A percentile compares a stretch with the other conserved stretches of the same genome.
Conservation (phyloP, 305 asterid genomes). For the Fraxinus dipetala region DNA sequence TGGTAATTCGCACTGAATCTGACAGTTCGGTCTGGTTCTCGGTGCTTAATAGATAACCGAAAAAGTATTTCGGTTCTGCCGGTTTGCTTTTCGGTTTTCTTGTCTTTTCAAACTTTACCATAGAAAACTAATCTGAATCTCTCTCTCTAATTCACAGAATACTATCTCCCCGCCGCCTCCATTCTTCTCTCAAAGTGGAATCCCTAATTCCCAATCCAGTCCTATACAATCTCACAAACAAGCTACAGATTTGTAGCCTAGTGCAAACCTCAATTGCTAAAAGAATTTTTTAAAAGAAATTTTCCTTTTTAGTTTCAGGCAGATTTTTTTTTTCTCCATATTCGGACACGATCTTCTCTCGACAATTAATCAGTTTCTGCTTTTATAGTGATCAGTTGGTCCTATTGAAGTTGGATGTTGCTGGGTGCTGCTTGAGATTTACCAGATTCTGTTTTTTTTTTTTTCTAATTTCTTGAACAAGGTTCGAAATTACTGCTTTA, state of each 20-base stretch:
- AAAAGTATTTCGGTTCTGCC: not conserved
- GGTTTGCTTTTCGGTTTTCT: not conserved
- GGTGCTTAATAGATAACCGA: not conserved
- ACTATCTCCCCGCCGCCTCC: not conserved
- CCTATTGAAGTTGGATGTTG: not conserved
- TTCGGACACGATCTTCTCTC: not conserved
- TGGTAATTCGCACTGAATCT: not conserved
- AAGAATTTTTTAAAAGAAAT: not conserved
- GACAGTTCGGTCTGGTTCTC: not conserved
- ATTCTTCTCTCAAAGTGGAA: not conserved
- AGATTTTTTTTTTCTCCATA: not conserved
- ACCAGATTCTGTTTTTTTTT: not conserved
- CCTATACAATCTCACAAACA: not conserved
- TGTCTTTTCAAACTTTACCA: not conserved
- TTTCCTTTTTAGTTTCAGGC: not conserved
- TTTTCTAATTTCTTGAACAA: not conserved
- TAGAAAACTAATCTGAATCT: not conserved
- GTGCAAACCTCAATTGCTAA: not conserved
- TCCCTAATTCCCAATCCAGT: not conserved
- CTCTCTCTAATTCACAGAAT: not conserved
- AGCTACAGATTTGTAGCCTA: not conserved
- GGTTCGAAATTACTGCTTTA: not conserved
- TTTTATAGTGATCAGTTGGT: not conserved
- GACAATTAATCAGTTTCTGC: not conserved
- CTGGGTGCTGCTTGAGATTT: not conserved